A percentile compares a stretch with the other conserved stretches of the same genome.
These are phyloP conservation scores for Fusarium robinianum DNA, from an alignment of 2,329 filamentous ascomycete species.

Conservation along the genomic window DNA sequence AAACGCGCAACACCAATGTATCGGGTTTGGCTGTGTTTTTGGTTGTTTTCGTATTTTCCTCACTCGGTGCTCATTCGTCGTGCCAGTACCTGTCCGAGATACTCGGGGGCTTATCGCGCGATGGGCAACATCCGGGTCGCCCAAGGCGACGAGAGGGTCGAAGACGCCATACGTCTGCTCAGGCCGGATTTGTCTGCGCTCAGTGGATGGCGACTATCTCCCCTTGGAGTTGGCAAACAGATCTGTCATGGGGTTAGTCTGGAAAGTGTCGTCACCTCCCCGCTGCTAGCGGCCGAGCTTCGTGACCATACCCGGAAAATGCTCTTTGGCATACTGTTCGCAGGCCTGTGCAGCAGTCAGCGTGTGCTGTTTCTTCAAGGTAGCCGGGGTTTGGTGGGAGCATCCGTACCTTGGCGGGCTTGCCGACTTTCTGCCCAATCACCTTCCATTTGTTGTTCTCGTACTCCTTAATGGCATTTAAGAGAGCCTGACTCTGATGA, in stretches of 20 bases:
- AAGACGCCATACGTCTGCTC: no score
- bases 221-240: constrained; percentile 46
- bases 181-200: no score
- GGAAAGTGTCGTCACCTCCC: constrained; percentile 23
- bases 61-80: no score
- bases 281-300: constrained; percentile 31
- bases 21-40: constrained; percentile 25
- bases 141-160: no score
- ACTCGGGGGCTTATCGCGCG: no score
- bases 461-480: constrained; percentile 97
- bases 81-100: no score
- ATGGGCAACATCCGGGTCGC: no score
- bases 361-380: background rate
- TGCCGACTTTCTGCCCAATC: constrained; percentile 95
- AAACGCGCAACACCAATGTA: constrained; percentile 26
- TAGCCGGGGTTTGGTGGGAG: background rate
- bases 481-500: constrained; percentile 71
- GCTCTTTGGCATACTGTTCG: constrained; percentile 91
- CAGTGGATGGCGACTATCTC: constrained; percentile 38
- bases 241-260: constrained; percentile 43
- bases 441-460: constrained; percentile 99
- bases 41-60: constrained; percentile 21
- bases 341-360: constrained; percentile 45
- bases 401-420: constrained; percentile 76
- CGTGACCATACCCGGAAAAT: constrained; percentile 66